Evolutionary conservation across 225 moss, liverwort and hornwort genomes (phyloP), one percentile per base, ranked within the genome.

Genomic region (Neckera pumila): DNA sequence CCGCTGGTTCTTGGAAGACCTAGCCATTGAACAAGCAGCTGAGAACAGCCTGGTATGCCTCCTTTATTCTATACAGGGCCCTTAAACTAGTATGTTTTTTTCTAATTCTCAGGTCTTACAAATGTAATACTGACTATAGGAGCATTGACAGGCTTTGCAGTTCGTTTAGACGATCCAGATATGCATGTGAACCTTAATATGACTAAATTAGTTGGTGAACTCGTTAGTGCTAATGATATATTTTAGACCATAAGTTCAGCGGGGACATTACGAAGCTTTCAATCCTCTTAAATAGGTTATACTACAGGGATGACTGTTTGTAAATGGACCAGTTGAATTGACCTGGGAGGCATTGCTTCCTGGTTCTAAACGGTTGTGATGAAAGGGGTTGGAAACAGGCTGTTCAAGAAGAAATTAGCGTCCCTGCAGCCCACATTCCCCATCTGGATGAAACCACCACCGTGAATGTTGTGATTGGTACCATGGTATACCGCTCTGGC

Each of bases 11-110:
- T 79, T 98, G 82, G 89, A 92, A 87, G 97, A 98, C 88, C 89
- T 98, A 26, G 96, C 98, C 47, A 60, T 70, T 79, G 97, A 98
- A 92, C 96, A 97, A 79, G 98, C 95, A 61, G 87, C 92, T 89
- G 88, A 90, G 63, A 90, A 94, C 30, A 92, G 91, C 82, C 85
- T 95, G 90, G 92, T 96, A 85, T 85, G 94, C 87, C 45, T 78
- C 75, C 51, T 33, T 36, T 65, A 64, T 84, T 47, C 10, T 53
- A 30, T 13, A 30, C 51, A 76, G 28, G 40, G 59, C 66, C 26
- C 28, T 38, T 25, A 22, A 76, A 34, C 58, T 70, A 33, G 36
- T 43, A 17, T 18, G 20, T 58, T 80, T 67, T 51, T 70, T 19
- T 43, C 38, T 33, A 20, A 20, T 56, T 86, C 45, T 86, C 67